phyloP scores from a whole-genome alignment of 2,329 filamentous ascomycete species.

The Amesomyces nigricolor region DNA sequence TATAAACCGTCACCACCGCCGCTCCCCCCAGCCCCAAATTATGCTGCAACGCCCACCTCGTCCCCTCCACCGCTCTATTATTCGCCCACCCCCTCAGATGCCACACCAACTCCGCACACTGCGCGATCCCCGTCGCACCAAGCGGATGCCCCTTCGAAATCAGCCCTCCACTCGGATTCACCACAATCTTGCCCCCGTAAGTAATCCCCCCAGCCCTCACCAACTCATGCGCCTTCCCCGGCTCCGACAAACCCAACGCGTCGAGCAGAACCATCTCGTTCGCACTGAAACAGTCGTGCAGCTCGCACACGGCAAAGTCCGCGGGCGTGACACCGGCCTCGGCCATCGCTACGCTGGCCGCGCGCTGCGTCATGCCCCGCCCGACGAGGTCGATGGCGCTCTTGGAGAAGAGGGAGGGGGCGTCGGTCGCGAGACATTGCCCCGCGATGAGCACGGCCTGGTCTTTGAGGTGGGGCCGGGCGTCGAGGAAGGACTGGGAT shows the following conservation, averaged over 20 bases:
- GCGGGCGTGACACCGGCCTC: conserved; percentile 65
- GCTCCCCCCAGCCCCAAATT: conserved; percentile 90
- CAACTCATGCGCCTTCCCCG: conserved; percentile 86
- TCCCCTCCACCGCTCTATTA: conserved; percentile 67
- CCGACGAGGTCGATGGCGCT: conserved; percentile 86
- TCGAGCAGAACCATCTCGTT: conserved; percentile 93
- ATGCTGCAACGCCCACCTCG: conserved; percentile 75
- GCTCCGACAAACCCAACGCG: conserved; percentile 70
- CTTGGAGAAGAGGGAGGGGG: conserved; percentile 68
- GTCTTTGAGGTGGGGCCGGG: conserved; percentile 70
- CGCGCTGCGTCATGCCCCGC: conserved; percentile 73
- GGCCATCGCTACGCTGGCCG: conserved; percentile 61
- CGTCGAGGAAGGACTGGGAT: conserved; percentile 81
- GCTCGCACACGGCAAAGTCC: conserved; percentile 78
- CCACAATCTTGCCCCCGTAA: conserved; percentile 74
- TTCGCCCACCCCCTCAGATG: conserved; percentile 94
- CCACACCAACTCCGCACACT: conserved; percentile 94
- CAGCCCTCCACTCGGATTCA: conserved; percentile 90
- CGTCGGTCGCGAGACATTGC: conserved; percentile 81
- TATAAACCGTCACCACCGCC: conserved; percentile 84
- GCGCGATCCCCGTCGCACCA: conserved; percentile 88
- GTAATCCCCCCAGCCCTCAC: conserved; percentile 85
- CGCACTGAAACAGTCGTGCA: conserved; percentile 94
- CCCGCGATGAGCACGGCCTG: conserved; percentile 88
- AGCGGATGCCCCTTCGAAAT: conserved; percentile 96